Percentiles rank a stretch among this genome's conserved stretches.
These are phyloP conservation scores for Coemansia sp. DNA, from an alignment of 192 early-diverging fungal genomes.

Conservation along the genomic window DNA sequence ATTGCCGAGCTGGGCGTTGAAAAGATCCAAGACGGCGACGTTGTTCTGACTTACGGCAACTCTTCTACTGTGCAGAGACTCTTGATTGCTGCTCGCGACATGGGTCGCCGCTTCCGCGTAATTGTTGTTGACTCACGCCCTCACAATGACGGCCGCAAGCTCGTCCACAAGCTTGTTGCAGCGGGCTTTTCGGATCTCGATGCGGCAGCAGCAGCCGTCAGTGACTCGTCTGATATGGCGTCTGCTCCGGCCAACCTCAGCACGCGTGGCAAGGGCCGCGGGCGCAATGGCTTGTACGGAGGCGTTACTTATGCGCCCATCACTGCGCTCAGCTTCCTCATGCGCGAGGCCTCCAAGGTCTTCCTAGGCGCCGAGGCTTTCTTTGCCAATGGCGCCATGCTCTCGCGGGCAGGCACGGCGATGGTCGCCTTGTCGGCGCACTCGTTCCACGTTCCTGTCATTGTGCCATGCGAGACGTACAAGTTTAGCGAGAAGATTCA, in stretches of 20 bases:
- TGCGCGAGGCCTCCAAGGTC: slow-evolving; percentile 90
- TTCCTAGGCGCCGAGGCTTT: slow-evolving; percentile 93
- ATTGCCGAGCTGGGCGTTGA: slow-evolving; percentile 82
- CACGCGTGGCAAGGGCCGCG: slow-evolving; percentile 22
- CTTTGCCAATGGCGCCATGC: slow-evolving; percentile 90
- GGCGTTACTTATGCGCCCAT: slow-evolving; percentile 51
- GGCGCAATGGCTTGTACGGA: slow-evolving; percentile 18
- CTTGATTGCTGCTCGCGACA: slow-evolving; percentile 73
- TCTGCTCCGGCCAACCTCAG: slow-evolving; percentile 3
- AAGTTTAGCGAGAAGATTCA: slow-evolving; percentile 94
- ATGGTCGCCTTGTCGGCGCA: slow-evolving; percentile 90
- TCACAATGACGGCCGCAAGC: slow-evolving; percentile 76
- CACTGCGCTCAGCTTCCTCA: slow-evolving; percentile 66
- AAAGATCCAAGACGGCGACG: slow-evolving; percentile 92
- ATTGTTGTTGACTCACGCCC: slow-evolving; percentile 92
- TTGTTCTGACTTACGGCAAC: slow-evolving; percentile 90
- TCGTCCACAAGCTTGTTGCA: slow-evolving; percentile 42
- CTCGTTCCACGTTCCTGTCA: slow-evolving; percentile 89
- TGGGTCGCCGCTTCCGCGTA: slow-evolving; percentile 84
- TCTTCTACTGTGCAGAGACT: slow-evolving; percentile 87
- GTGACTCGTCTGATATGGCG: slow-evolving; percentile 46
- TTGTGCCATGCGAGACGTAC: slow-evolving; percentile 93
- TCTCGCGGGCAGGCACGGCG: slow-evolving; percentile 89
- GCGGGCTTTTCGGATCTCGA: slow-evolving; percentile 62
- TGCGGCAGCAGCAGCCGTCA: background rate